Conservation (phyloP, 1,139 yeast genomes). For the Hansenula sp. region DNA sequence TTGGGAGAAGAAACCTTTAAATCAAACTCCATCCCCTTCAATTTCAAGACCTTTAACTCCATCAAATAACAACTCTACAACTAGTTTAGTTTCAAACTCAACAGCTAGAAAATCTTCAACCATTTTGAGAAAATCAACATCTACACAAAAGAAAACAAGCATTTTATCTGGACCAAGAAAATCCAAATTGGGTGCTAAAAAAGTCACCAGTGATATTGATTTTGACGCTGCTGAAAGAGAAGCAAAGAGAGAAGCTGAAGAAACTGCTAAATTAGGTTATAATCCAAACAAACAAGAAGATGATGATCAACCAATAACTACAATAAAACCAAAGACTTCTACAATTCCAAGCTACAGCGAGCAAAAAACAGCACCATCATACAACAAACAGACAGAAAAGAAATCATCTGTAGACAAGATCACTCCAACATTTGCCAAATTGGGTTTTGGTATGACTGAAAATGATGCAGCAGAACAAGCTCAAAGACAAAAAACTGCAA, state of each 20-base stretch:
- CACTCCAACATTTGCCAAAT: slow-evolving; percentile 68
- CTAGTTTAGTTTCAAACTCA: slow-evolving; percentile 16
- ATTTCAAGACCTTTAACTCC: slow-evolving; percentile 29
- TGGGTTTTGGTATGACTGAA: slow-evolving; percentile 81
- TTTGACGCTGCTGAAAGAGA: slow-evolving; percentile 88
- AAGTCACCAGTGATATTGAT: slow-evolving; percentile 60
- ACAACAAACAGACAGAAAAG: slow-evolving; percentile 7
- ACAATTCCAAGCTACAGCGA: no score
- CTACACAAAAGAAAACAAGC: slow-evolving; percentile 21
- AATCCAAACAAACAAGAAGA: slow-evolving; percentile 45
- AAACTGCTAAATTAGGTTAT: slow-evolving; percentile 65
- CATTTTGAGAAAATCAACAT: slow-evolving; percentile 19
- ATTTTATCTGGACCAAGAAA: slow-evolving; percentile 33
- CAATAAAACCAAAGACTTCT: slow-evolving; percentile 18
- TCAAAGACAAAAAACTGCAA: slow-evolving; percentile 35
- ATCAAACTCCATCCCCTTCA: slow-evolving; percentile 24
- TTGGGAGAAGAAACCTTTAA: slow-evolving; percentile 59
- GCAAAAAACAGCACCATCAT: slow-evolving; percentile 15
- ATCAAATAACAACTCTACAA: slow-evolving; percentile 14
- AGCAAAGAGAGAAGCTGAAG: slow-evolving; percentile 80
- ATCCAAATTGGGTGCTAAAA: slow-evolving; percentile 52
- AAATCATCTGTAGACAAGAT: slow-evolving; percentile 45
- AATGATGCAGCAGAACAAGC: slow-evolving; percentile 42
- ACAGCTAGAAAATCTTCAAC: slow-evolving; percentile 20
- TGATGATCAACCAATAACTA: slow-evolving; percentile 4